Percentiles rank a stretch among this genome's conserved stretches.
Conservation (phyloP, 345 rosid genomes). For the Cardiospermum halicacabum region DNA sequence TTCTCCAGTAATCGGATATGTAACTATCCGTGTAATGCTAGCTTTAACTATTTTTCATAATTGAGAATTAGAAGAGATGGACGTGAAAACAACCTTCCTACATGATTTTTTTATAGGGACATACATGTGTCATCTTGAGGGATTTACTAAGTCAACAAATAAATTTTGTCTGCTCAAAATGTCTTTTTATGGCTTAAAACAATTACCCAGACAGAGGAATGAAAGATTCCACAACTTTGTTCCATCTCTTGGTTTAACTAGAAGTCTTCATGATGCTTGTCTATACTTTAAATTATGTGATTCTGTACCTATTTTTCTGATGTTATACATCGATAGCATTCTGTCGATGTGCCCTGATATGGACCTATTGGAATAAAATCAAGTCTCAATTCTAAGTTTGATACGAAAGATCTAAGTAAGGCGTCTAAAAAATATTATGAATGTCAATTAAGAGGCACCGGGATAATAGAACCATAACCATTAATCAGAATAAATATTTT, state of each 20-base stretch:
- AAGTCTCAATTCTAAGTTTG: no score
- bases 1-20: no score
- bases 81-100: not conserved
- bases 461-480: no score
- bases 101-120: not conserved
- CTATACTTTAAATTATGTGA: not conserved
- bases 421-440: not conserved
- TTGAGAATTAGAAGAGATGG: not conserved
- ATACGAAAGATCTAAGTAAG: not conserved
- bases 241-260: not conserved
- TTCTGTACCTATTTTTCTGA: not conserved
- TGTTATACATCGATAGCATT: no score
- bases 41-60: not conserved
- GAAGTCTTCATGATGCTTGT: not conserved
- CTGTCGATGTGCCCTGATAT: no score
- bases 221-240: not conserved
- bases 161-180: not conserved
- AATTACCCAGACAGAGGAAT: not conserved
- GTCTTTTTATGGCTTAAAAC: not conserved
- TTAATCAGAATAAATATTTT: no score
- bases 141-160: not conserved
- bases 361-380: no score
- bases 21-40: not conserved
- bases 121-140: not conserved
- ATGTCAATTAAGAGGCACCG: not conserved